Evolutionary conservation across 1,139 yeast genomes (phyloP).

Genomic region (Diutina catenulata): DNA sequence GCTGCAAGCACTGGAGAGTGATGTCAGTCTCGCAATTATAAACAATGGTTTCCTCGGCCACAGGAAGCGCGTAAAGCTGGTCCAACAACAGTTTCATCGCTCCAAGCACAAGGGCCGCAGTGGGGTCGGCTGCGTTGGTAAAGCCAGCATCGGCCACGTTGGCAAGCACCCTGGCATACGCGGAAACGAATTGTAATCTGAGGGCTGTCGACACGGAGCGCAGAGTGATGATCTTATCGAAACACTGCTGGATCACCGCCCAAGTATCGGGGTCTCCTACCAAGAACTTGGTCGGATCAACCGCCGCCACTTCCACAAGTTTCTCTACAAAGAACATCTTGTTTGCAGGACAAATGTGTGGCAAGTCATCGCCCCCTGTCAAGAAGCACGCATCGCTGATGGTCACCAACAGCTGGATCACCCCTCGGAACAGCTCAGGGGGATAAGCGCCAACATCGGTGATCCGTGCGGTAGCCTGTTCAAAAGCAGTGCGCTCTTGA

Average conservation of each 20-base stretch:
- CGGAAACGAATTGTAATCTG: neutral
- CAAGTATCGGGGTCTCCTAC: neutral
- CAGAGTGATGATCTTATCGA: neutral
- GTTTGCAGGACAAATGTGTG: neutral
- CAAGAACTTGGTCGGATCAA: neutral
- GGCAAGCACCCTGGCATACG: neutral
- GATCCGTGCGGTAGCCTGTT: neutral
- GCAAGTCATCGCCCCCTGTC: neutral
- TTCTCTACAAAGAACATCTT: neutral
- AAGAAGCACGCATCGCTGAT: neutral
- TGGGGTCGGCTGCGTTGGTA: too few relatives aligned
- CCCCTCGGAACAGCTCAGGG: constrained; percentile 1
- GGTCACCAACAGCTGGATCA: constrained; percentile 3
- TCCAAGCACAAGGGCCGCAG: neutral
- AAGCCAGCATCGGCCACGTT: neutral
- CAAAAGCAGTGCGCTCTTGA: neutral
- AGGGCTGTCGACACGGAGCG: neutral
- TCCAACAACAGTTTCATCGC: neutral
- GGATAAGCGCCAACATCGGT: neutral
- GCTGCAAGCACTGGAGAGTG: neutral
- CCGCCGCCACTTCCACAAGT: neutral
- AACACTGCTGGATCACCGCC: neutral
- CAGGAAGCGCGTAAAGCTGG: neutral
- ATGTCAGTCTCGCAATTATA: constrained; percentile 2
- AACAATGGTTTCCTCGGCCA: neutral